Base-by-base conservation (phyloP, 2,329 filamentous ascomycete genomes). In the Diaporthe velutina region DNA sequence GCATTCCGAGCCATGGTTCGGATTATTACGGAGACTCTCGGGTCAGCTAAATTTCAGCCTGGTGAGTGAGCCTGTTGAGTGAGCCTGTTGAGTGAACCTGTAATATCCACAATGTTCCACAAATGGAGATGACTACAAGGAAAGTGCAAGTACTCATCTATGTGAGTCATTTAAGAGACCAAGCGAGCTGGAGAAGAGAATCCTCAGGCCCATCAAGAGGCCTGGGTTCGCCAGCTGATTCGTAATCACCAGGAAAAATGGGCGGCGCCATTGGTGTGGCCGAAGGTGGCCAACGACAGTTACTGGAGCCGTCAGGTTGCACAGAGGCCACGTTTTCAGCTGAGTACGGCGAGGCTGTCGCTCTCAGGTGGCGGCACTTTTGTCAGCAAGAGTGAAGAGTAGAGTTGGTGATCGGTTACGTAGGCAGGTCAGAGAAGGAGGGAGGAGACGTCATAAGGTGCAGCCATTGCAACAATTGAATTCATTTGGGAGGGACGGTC, bases 331-430 rank as follows among this genome's bases (percentile, higher is more conserved):
- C 9, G 22, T 50, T 17, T 25, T n/a, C 61, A 67, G 42, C 40
- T 66, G 60, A 48, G 17, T 10, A 48, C 9, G 17, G 13, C 42
- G 30, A 67, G 61, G 61, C 61, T 67, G 28, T 67, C 61, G 19
- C 12, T 52, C 42, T 52, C 45, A 19, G 22, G 5, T 35, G 15
- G 33, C 22, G 13, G 15, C n/a, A 19, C 12, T 3, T 2, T 4
- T n/a, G 48, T 54, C 9, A 19, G 19, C 30, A 28, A 5, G 35
- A 38, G 55, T 13, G 22, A 35, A 19, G 22, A 17, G 4, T 15
- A 13, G 5, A 25, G 12, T 35, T 1, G 19, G 4, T 25, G 42
- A 12, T 33, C 9, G 17, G 10, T 12, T n/a, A 28, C 15, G 28
- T 19, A 33, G 9, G 8, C 28, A 42, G 10, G 42, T 38, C 42